Conservation (phyloP, 106 monocot species). For the Amphibolis antarctica region DNA sequence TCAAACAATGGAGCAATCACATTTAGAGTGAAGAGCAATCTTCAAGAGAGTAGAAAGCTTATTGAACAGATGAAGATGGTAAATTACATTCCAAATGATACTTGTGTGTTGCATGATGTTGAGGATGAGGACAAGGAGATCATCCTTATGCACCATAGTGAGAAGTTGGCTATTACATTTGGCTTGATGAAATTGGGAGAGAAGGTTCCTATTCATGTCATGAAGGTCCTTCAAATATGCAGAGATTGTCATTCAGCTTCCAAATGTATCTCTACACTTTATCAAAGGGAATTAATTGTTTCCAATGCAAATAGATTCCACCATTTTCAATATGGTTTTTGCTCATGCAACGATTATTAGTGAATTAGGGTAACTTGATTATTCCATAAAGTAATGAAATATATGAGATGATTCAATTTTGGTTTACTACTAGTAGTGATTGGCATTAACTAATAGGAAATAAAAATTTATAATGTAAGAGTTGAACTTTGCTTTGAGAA, state of each 20-base stretch:
- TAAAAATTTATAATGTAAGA: too few species aligned
- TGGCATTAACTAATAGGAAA: too few species aligned
- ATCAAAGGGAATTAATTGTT: constrained; percentile 10
- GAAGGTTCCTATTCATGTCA: constrained; percentile 1
- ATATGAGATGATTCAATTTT: too few species aligned
- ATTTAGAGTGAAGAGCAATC: constrained; percentile 5
- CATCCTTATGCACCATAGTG: constrained; percentile 13
- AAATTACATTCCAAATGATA: constrained; percentile 5
- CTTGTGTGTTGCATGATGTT: constrained; percentile 13
- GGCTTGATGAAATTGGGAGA: constrained; percentile 8
- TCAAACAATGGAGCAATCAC: constrained; percentile 1
- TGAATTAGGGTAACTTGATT: too few species aligned
- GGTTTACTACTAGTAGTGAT: too few species aligned
- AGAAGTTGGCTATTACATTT: constrained; percentile 19
- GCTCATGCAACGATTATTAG: constrained; percentile 25
- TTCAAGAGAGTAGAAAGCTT: not conserved
- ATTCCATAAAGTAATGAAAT: too few species aligned
- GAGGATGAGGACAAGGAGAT: constrained; percentile 22
- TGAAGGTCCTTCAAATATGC: constrained; percentile 21
- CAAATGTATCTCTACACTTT: constrained; percentile 5
- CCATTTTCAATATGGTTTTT: constrained; percentile 15
- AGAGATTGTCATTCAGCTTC: constrained; percentile 16
- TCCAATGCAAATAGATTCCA: constrained; percentile 15
- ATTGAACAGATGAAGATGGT: constrained; percentile 4
- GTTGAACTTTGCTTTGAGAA: too few species aligned